Base-by-base conservation (phyloP, 805 yeast genomes). In the Starmerella sp. region DNA sequence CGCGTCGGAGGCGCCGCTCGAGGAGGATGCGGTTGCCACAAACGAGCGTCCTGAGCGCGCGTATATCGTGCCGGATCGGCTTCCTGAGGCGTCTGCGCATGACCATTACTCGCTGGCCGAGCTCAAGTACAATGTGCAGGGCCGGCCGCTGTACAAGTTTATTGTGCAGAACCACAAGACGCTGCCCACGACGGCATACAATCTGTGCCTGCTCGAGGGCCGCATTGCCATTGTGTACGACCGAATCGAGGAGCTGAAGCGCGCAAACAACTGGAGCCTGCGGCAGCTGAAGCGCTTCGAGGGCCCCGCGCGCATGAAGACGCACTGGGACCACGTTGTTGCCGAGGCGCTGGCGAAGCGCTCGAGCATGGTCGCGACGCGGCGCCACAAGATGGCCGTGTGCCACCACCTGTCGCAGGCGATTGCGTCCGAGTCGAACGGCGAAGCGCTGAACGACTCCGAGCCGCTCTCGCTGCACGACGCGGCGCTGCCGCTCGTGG, bases 261-360 rank as follows among this genome's bases (percentile, higher is more conserved):
- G 95, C 48, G 83, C 84, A 55, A 85, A 86, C 2, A 82, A 86
- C 63, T 93, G 98, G 97, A 83, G 95, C 28, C 72, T 93, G 52
- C 76, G 95, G 52, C 98, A 93, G 67, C 95, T 95, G 0, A 73
- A 77, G 52, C 76, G 78, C 59, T 83, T 76, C 63, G 65, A 75
- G 11, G 95, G 87, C 60, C 96, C 97, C 0, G 78, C 60, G 30
- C 60, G 74, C 15, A 59, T 63, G 35, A 71, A 73, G 34, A 71
- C 81, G 4, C 90, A 86, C 60, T 81, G 95, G 87, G 91, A 84
- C 62, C 69, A 76, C 55, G 59, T 91, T 29, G 59, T 93, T 5
- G 79, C 80, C 29, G 98, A 93, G 67, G 85, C 81, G 65, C 79
- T 79, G 57, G 88, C 96, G 95, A 76, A 89, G 80, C 79, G 88